Evolutionary conservation across 441 rosid species (phyloP), one percentile per base, ranked within the genome.

Genomic region (Dalechampia spathulata): DNA sequence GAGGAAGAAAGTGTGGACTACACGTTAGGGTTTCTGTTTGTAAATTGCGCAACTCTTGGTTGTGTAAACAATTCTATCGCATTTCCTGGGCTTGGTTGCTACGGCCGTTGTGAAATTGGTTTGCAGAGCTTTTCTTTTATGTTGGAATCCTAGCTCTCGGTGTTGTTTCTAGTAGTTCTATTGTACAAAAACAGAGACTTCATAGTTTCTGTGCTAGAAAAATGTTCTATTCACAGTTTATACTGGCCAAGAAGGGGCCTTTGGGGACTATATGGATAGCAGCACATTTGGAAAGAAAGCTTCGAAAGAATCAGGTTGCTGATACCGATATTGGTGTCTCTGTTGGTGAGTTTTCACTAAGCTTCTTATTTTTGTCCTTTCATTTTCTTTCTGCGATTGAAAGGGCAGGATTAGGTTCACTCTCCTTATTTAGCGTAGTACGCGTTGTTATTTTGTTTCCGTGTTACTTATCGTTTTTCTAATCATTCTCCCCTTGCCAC

Each of bases 211-310:
- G 14, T 3, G 22, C 25, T 21, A 41, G 21, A 63, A 73, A 65
- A 68, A 94, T 94, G 99, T 94, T 94, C 75, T 94, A 94, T 69
- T 90, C 99, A 46, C 99, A 94, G 78, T 94, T 94, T 69, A 94
- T 94, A 70, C 75, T 94, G 87, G 99, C 99, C 56, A 94, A 94
- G 92, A 94, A 94, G 80, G 99, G 99, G 61, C 99, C 99, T 52
- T 77, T 94, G 48, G 97, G 99, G 64, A 94, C 99, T 7, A 94
- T 94, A 72, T 94, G 99, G 99, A 94, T 94, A 16, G 99, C 99
- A 0, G 99, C 99, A 43, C 99, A 94, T 73, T 76, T 94, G 77
- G 99, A 94, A 79, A 80, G 99, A 75, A 94, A 94, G 83, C 98
- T 94, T 50, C 95, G 99, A 7, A 94, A 94, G 83, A 94, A 90